Evolutionary conservation across 1,284 basidiomycete genomes (phyloP).

Genomic region (Porogramme epimiltina): DNA sequence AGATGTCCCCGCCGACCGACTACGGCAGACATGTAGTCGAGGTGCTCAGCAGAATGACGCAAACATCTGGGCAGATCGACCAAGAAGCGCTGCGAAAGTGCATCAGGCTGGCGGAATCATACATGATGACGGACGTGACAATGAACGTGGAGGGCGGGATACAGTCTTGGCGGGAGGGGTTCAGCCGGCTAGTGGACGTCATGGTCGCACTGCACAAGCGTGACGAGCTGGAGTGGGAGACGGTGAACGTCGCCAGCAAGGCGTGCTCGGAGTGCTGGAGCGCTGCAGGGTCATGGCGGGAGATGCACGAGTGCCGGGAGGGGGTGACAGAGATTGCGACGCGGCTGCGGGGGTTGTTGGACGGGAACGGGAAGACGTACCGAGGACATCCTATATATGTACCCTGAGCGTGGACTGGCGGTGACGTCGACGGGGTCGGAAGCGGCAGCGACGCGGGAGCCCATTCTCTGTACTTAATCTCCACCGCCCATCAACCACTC

Average conservation of each 20-base stretch:
- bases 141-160: constrained; percentile 61
- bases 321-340: constrained; percentile 59
- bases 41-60: constrained; percentile 53
- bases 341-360: constrained; percentile 65
- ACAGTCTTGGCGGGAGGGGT: constrained; percentile 63
- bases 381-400: constrained; percentile 63
- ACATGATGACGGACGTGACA: constrained; percentile 70
- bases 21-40: constrained; percentile 60
- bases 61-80: constrained; percentile 50
- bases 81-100: constrained; percentile 65
- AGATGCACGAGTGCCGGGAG: constrained; percentile 60
- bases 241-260: constrained; percentile 68
- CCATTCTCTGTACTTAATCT: no score
- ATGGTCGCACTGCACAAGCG: constrained; percentile 65
- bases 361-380: constrained; percentile 69
- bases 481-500: not conserved
- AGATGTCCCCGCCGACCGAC: constrained; percentile 45
- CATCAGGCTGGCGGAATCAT: constrained; percentile 71
- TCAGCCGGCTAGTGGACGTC: constrained; percentile 69
- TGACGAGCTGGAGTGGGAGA: constrained; percentile 68
- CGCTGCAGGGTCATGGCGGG: constrained; percentile 65
- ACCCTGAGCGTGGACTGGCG: constrained; percentile 36
- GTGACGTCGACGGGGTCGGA: no score
- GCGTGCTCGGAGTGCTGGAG: constrained; percentile 85
- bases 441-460: no score